phyloP scores from a whole-genome alignment of 208 protist genomes.

The Acanthamoeba sp. region DNA sequence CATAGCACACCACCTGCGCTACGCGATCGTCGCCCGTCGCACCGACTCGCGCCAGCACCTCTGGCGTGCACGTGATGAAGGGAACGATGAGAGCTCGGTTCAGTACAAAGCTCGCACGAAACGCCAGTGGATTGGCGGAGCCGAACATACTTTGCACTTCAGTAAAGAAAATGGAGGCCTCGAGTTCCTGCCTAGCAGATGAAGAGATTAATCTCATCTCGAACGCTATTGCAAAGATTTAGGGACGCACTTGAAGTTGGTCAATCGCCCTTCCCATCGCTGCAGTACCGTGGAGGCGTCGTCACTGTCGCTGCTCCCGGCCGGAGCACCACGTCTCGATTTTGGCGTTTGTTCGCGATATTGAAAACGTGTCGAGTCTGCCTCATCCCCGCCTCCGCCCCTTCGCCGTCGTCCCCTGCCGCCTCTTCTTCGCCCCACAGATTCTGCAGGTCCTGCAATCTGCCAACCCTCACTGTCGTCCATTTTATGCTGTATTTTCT shows the following conservation, averaged over 20 bases:
- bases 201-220: too few species aligned
- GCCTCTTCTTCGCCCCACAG: neutral
- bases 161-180: neutral
- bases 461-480: neutral
- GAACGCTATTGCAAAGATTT: too few species aligned
- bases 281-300: neutral
- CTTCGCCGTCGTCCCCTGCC: too few species aligned
- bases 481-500: neutral
- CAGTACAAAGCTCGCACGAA: neutral
- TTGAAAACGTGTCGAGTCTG: neutral
- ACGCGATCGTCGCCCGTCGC: neutral
- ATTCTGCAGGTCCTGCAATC: neutral
- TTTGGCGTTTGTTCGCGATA: neutral
- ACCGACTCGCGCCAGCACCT: neutral
- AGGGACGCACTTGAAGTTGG: neutral
- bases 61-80: neutral
- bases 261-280: neutral
- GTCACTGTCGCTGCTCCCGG: neutral
- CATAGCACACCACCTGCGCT: conserved; percentile 41
- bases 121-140: neutral
- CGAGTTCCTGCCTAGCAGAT: conserved; percentile 5
- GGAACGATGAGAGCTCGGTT: neutral
- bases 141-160: neutral
- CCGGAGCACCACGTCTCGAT: neutral
- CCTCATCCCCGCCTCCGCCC: neutral